Base-by-base conservation (phyloP, 768 basidiomycete species). In the Tricholomella constricta region DNA sequence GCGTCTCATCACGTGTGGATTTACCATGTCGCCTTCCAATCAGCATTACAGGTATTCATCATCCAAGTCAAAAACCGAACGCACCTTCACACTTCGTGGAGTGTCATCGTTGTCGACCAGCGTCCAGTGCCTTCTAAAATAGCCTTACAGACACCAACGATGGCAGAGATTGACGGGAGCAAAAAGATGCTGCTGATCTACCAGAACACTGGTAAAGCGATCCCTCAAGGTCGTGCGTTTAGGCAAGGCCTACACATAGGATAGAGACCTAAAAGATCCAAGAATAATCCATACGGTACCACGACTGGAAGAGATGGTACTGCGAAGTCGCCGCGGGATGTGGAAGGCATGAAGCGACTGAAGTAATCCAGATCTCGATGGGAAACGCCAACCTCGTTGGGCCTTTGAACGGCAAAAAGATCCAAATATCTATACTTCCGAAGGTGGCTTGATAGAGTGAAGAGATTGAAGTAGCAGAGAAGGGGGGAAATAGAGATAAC, bases 1-100 rank as follows among this genome's bases (percentile, higher is more conserved):
- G 15, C 19, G 25, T 10, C 14, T 23, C 46, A 40, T 49, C 48
- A 49, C 48, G 48, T 49, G 48, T 12, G 12, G 2, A 40, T 31
- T 19, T 20, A 22, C 12, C 4, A n/a, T 38, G n/a, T 20, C 27
- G 10, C 41, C 48, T 49, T 40, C 48, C 48, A 49, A 49, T 49
- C 48, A 49, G 37, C 1, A 42, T 29, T 27, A 2, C 11, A 14
- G 14, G 9, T 40, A 49, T 40, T 49, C 37, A 49, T 6, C 43
- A 40, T 19, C 14, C 6, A 27, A 29, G 35, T 17, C 9, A 29
- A 41, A 27, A 38, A 47, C 6, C 19, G 7, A 7, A 14, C 37
- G 9, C 26, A 49, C 48, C 27, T 49, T 38, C n/a, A n/a, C 48
- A 49, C 37, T 10, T 2, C 31, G 38, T 41, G 48, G 48, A 49